Evolutionary conservation across 805 yeast genomes (phyloP), one percentile per base, ranked within the genome.

Genomic region (Candida ascalaphidarum): DNA sequence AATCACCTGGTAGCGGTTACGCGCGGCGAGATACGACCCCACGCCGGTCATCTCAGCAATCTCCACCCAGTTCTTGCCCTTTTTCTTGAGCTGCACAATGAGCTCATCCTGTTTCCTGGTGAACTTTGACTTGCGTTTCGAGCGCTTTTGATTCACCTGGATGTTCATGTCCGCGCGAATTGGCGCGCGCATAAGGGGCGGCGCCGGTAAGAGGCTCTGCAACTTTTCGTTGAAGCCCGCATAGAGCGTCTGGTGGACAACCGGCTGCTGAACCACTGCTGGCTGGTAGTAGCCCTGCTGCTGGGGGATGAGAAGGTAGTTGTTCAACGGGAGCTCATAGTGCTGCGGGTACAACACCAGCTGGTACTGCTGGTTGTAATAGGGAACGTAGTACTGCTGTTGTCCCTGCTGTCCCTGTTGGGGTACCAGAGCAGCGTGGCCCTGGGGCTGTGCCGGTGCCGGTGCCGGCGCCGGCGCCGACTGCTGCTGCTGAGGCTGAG

Each of bases 1-100:
- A 26, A 81, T 63, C 4, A 81, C 89, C 50, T 81, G 89, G 42
- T 81, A 81, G 33, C 89, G 55, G 46, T 81, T 81, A 32, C 89
- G 55, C 0, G 88, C 89, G 0, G 89, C 84, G 22, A 81, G 54
- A 34, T 72, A 76, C 23, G 77, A 69, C 7, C 77, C 81, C 17
- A 80, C 79, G 4, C 69, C 65, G 2, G 83, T 69, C 3, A 61
- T 54, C 30, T 74, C 73, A 0, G 88, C 85, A 25, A 81, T 81
- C 35, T 79, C 84, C 4, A 70, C 74, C 89, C 92, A 81, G 1
- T 74, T 55, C 37, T 69, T 71, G 17, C 88, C 85, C 26, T 66
- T 63, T 31, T 60, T 63, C 47, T 81, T 81, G 47, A 81, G 50
- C 12, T 58, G 57, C 6, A 81, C 66, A 21, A 81, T 81, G 53